Evolutionary conservation across 139 green algal species (phyloP), one percentile per base, ranked within the genome.

Genomic region (Chlorella sp.): DNA sequence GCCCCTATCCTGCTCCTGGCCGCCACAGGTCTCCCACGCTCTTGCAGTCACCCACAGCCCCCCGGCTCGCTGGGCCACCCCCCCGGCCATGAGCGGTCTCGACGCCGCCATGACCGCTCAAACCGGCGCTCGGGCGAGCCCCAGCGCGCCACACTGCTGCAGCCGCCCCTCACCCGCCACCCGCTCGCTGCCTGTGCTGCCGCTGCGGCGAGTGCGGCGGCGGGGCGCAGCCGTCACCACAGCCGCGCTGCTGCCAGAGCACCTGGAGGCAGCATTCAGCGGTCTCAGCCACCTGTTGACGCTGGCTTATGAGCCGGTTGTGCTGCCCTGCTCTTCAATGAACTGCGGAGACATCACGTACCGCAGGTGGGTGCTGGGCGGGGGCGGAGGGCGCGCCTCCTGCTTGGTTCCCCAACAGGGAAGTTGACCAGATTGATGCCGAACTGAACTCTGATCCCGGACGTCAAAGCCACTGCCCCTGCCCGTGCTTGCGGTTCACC

Each of bases 281-380:
- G 53, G 80, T 30, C 34, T 93, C 7, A 42, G 48, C 2, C 86
- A 96, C 42, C 90, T 96, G 85, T 86, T 97, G 60, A 90, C 92
- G 2, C 76, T 99, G 77, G 95, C 92, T 0, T 97, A 97, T 68
- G 96, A 97, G 92, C 93, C 94, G 1, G 91, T 99, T 1, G 95
- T 94, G 28, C 88, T 96, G 48, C 97, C 97, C 18, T 99, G 97
- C 91, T 95, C 92, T 19, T 92, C 92, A 9, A 96, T 97, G 94
- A 98, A 98, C 85, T 99, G 97, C 79, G 97, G 97, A 21, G 97
- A 99, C 87, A 89, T 96, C 0, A 88, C 97, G 0, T 93, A 99
- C 91, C 89, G 97, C 42, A 99, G 97, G 97, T 98, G 77, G 32
- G 89, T 57, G 11, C 40, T 48, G 32, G 21, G 48, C 7, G 7